A percentile compares a stretch with the other conserved stretches of the same genome.
These are phyloP conservation scores for Aegilops longissima DNA, from an alignment of 176 grass and related monocot species.

Conservation along the genomic window DNA sequence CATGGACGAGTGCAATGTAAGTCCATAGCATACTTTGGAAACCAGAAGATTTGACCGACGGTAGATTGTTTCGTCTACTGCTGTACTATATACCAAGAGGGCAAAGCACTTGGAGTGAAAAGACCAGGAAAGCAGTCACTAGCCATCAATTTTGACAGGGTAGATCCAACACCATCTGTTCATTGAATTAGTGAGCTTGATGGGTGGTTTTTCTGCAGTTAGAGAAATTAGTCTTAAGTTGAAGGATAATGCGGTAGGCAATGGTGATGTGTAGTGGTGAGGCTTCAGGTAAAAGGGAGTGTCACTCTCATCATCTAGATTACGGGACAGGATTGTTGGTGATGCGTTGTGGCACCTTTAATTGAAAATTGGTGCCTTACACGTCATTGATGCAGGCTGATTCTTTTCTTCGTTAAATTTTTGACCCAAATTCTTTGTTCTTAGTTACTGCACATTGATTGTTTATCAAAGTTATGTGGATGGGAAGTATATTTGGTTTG, in stretches of 20 bases:
- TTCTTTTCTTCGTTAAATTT: slow-evolving; percentile 56
- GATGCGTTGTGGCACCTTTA: slow-evolving; percentile 47
- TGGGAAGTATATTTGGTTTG: slow-evolving; percentile 47
- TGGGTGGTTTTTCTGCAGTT: slow-evolving; percentile 56
- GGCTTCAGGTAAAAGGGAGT: slow-evolving; percentile 55
- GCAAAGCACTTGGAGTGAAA: slow-evolving; percentile 28
- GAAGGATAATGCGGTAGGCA: slow-evolving; percentile 52
- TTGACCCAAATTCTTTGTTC: slow-evolving; percentile 79
- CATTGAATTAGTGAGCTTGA: slow-evolving; percentile 63
- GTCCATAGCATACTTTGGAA: slow-evolving; percentile 54
- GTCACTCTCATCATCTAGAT: slow-evolving; percentile 39
- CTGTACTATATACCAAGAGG: slow-evolving; percentile 59
- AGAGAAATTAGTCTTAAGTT: slow-evolving; percentile 50
- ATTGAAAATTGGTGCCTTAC: slow-evolving; percentile 53
- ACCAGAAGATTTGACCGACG: slow-evolving; percentile 35
- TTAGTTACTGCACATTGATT: slow-evolving; percentile 65
- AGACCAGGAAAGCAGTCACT: slow-evolving; percentile 32
- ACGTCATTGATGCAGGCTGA: slow-evolving; percentile 50
- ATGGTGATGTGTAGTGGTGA: slow-evolving; percentile 23
- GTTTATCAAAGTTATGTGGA: slow-evolving; percentile 38
- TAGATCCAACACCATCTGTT: slow-evolving; percentile 62
- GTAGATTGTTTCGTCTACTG: slow-evolving; percentile 50
- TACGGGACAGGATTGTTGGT: slow-evolving; percentile 40
- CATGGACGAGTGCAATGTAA: slow-evolving; percentile 98
- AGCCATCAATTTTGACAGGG: slow-evolving; percentile 66